Evolutionary conservation across 2,329 filamentous ascomycete species (phyloP).

Genomic region (Cercospora sesami): DNA sequence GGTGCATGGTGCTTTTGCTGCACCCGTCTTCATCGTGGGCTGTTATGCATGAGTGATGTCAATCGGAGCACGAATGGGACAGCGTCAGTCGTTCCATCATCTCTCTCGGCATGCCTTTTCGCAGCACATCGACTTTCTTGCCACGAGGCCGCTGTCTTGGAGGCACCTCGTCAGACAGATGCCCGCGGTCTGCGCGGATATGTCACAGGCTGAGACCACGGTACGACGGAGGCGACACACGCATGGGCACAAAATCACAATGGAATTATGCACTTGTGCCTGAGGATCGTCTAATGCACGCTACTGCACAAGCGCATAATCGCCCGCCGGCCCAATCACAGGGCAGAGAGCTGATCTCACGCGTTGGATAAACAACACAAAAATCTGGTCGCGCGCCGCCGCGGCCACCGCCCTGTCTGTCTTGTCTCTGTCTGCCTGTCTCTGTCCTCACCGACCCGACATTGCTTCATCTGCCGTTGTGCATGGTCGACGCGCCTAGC

Average conservation of each 20-base stretch:
- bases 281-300: not conserved
- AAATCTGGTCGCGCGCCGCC: not conserved
- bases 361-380: not conserved
- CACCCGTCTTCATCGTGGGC: not conserved
- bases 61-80: not conserved
- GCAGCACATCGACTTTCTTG: not conserved
- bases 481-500: conserved; percentile 1
- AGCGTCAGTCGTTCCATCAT: too few species aligned
- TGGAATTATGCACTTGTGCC: not conserved
- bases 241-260: not conserved
- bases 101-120: not conserved
- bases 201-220: not conserved
- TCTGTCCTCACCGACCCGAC: not conserved
- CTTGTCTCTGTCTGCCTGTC: not conserved
- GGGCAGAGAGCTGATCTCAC: not conserved
- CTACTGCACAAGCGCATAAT: not conserved
- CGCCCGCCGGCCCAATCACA: not conserved
- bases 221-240: not conserved
- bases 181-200: not conserved
- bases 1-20: not conserved
- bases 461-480: not conserved
- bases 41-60: conserved; percentile 14
- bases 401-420: not conserved
- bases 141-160: not conserved
- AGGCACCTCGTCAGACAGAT: too few species aligned